Conservation (phyloP, 306 rosid species). For the Prunus fruticosa region DNA sequence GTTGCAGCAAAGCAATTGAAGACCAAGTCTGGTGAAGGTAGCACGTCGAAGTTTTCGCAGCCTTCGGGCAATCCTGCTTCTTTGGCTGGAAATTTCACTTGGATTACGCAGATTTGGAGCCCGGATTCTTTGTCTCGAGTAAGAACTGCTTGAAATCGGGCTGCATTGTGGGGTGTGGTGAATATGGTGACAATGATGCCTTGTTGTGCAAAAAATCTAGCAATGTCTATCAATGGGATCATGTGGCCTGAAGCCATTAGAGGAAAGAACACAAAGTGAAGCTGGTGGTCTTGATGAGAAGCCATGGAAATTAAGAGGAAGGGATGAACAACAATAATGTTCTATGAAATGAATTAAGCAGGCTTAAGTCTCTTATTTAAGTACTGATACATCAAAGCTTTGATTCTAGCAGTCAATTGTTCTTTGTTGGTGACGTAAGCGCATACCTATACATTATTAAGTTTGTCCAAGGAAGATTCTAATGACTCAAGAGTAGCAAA, state of each 20-base stretch:
- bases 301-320: background rate
- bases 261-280: constrained; percentile 30
- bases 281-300: constrained; percentile 1
- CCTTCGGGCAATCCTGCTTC: constrained; percentile 52
- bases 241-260: constrained; percentile 40
- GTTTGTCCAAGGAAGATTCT: no score
- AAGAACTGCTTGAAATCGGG: constrained; percentile 21
- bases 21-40: constrained; percentile 37
- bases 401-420: no score
- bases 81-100: constrained; percentile 14
- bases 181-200: constrained; percentile 24
- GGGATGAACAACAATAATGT: background rate
- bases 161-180: constrained; percentile 38
- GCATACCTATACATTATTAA: no score
- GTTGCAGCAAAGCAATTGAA: constrained; percentile 23
- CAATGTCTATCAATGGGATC: constrained; percentile 45
- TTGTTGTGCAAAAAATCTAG: constrained; percentile 24
- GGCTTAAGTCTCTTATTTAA: no score
- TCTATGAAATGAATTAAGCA: background rate
- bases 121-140: constrained; percentile 11
- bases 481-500: no score
- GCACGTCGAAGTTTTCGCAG: constrained; percentile 53
- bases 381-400: no score
- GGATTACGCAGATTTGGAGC: constrained; percentile 16
- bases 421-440: no score